Percentiles rank a stretch among this genome's conserved stretches.
These are phyloP conservation scores for Podaxis rugospora DNA, from an alignment of 768 basidiomycete species.

Conservation along the genomic window DNA sequence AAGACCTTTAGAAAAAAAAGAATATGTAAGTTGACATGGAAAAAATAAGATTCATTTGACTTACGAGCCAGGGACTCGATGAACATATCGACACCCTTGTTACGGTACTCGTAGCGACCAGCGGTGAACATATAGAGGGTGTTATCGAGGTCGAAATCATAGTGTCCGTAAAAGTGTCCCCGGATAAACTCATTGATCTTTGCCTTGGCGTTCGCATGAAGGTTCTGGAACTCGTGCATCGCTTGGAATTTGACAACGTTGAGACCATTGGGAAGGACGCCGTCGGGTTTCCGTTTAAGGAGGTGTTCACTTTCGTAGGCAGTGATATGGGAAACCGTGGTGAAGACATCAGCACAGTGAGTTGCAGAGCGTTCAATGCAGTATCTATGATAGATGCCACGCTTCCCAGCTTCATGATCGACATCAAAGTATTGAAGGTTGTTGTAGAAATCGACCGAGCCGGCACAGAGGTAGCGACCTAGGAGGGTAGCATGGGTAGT, in stretches of 20 bases:
- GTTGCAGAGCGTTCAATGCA: constrained; percentile 95
- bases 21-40: not conserved
- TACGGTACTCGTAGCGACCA: constrained; percentile 98
- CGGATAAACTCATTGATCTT: constrained; percentile 98
- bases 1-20: constrained; percentile 28
- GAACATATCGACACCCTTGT: constrained; percentile 99
- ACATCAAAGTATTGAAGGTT: constrained; percentile 99
- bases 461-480: constrained; percentile 97
- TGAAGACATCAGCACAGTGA: constrained; percentile 97
- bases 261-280: constrained; percentile 94
- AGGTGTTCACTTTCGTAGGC: constrained; percentile 96
- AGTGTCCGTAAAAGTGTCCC: constrained; percentile 97
- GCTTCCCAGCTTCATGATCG: constrained; percentile 98
- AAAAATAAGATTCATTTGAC: constrained; percentile 17
- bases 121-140: constrained; percentile 96
- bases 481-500: constrained; percentile 98
- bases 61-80: constrained; percentile 91
- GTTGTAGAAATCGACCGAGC: constrained; percentile 99
- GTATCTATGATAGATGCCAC: constrained; percentile 97
- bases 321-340: constrained; percentile 96
- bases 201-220: constrained; percentile 89
- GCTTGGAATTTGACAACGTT: constrained; percentile 99
- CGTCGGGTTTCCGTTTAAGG: constrained; percentile 95
- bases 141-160: constrained; percentile 93
- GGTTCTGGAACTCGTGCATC: constrained; percentile 98